Evolutionary conservation across 1,284 basidiomycete genomes (phyloP), one percentile per base, ranked within the genome.

Genomic region (Rhizoctonia solani): DNA sequence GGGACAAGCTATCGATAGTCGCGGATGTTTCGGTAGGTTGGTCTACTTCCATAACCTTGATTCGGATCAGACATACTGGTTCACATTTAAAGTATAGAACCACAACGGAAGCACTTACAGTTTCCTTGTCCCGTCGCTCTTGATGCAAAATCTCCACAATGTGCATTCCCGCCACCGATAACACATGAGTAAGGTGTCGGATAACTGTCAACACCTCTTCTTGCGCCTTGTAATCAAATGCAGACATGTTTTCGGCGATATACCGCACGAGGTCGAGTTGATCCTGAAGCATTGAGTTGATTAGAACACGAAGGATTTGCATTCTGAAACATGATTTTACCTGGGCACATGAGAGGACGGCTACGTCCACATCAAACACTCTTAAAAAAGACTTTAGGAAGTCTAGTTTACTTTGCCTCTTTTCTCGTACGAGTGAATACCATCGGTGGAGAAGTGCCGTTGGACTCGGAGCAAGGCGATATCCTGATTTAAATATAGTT

Each of bases 131-230:
- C 23, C 44, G 59, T 44, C 34, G 39, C 14, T 66, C 63, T 37
- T 66, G 63, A 11, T 53, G 52, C 16, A 66, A 21, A 29, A 66
- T 88, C 84, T 76, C 76, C 8, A 77, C 73, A 1, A 96, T 78
- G 72, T 95, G 92, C 80, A 89, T 87, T 23, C 94, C 95, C 1
- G 88, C 85, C 0, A 90, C 92, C 0, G 94, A 95, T 41, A 98
- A 80, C 9, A 93, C 83, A 11, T 83, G 81, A 3, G 91, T 95
- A 53, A 98, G 82, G 61, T 86, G 84, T 71, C 89, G 89, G 73
- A 98, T 85, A 19, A 98, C 87, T 0, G 88, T 85, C 67, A 98
- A 81, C 2, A 90, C 87, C 79, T 99, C 97, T 75, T 99, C 97
- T 74, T 90, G 87, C 0, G 91, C 90, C 79, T 95, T 97, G 81